Evolutionary conservation across 2,329 filamentous ascomycete genomes (phyloP), one percentile per base, ranked within the genome.

Genomic region (Penicillium verrucosum): DNA sequence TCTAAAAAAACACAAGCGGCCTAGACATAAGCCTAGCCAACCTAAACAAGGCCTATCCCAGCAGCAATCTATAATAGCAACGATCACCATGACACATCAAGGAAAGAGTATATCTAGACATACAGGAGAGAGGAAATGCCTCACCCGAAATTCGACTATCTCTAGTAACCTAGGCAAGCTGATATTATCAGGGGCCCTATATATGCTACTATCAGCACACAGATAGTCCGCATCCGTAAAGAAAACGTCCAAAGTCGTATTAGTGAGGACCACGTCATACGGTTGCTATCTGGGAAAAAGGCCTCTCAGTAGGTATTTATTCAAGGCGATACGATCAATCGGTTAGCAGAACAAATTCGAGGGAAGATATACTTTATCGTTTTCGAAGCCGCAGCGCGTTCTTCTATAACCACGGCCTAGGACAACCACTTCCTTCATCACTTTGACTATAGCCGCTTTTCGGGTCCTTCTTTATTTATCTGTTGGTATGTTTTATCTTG

Each of bases 171-270:
- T 49, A 34, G 46, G 46, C 46, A 38, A 38, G 46, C 46, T 30
- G 46, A 49, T 49, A 21, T 38, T 38, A 34, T 49, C 5, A 16
- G 46, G 4, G 34, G 40, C 27, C 50, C 27, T 7, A 37, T 52
- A 16, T 52, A 2, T 43, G 45, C 40, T 43, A 45, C 29, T 30
- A 7, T 29, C 23, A 44, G 41, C 41, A 30, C 5, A 44, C 21
- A 34, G 14, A 9, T 52, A 14, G 23, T 25, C 29, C 29, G 40
- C 9, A 52, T 52, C 32, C 50, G 38, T 41, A 27, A 23, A 44
- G 50, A 52, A 43, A 14, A 52, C 30, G 21, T 52, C 40, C 50
- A 52, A 44, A 52, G 16, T 42, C 12, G 14, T 37, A 52, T 52
- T 23, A 52, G 4, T 52, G 29, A 44, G 50, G 50, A 43, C 38